Percentiles rank a stretch among this genome's conserved stretches.
These are phyloP conservation scores for Cairneyella variabilis DNA, from an alignment of 495 filamentous ascomycete species.

Conservation along the genomic window DNA sequence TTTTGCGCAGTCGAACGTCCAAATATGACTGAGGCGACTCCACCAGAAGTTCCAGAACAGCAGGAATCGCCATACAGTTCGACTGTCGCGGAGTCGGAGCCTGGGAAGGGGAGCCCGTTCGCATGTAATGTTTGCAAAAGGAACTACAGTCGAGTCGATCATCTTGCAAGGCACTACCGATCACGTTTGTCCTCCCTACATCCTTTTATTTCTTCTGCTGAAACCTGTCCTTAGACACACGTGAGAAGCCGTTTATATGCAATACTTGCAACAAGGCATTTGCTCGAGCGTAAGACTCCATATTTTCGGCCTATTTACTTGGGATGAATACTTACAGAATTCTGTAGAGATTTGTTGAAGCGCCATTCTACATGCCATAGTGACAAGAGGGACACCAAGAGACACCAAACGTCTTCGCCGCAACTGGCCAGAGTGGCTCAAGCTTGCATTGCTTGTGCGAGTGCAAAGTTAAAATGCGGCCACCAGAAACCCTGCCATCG, in stretches of 20 bases:
- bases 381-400: not conserved
- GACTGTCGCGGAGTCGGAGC: not conserved
- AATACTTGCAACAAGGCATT: slow-evolving; percentile 26
- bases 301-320: not conserved
- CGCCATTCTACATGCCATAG: slow-evolving; percentile 9
- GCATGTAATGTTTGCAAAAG: not conserved
- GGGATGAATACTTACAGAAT: not conserved
- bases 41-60: too few relatives aligned
- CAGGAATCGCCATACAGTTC: too few relatives aligned
- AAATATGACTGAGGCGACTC: too few relatives aligned
- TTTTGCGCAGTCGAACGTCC: too few relatives aligned
- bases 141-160: not conserved
- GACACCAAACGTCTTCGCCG: not conserved
- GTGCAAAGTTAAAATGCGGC: slow-evolving; percentile 52
- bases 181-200: not conserved
- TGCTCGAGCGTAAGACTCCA: slow-evolving; percentile 1
- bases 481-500: slow-evolving; percentile 49
- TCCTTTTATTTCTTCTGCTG: not conserved
- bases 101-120: not conserved
- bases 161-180: not conserved
- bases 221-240: slow-evolving; percentile 31
- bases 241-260: slow-evolving; percentile 37
- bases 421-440: slow-evolving; percentile 35
- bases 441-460: slow-evolving; percentile 53
- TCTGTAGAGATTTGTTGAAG: slow-evolving; percentile 9